Evolutionary conservation across 805 yeast genomes (phyloP).

Genomic region (Cephaloascus fragrans): DNA sequence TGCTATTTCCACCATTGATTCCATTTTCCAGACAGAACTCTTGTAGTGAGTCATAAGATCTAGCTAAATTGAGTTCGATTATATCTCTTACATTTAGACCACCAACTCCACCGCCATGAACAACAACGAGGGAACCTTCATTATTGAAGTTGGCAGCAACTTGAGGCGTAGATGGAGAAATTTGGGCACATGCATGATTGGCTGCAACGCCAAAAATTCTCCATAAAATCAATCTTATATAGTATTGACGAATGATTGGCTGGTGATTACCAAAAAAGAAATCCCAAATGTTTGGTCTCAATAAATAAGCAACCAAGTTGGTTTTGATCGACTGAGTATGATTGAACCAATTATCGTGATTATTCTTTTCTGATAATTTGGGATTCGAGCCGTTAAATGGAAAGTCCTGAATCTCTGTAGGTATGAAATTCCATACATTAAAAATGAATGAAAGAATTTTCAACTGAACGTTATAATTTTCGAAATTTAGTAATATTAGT

Average conservation of each 20-base stretch:
- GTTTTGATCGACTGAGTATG: slow-evolving; percentile 4
- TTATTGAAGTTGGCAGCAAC: no score
- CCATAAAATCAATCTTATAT: neutral
- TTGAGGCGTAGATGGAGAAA: no score
- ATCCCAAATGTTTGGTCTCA: neutral
- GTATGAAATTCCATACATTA: slow-evolving; percentile 66
- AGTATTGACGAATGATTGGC: neutral
- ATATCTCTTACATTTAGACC: no score
- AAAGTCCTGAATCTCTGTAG: slow-evolving; percentile 11
- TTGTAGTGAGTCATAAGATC: no score
- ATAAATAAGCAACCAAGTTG: slow-evolving; percentile 2
- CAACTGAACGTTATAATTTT: slow-evolving; percentile 51
- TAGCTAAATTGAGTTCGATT: no score
- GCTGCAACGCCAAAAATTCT: no score
- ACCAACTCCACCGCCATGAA: no score
- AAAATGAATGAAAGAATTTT: slow-evolving; percentile 58
- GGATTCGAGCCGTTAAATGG: slow-evolving; percentile 6
- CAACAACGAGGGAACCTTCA: no score
- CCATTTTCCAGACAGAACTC: no score
- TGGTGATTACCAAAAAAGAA: neutral
- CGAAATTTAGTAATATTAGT: slow-evolving; percentile 50
- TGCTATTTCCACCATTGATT: no score
- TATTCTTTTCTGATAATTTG: neutral
- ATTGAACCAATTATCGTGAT: neutral
- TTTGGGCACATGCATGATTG: no score